phyloP scores from a whole-genome alignment of 257 asterid genomes.

The Przewalskia tangutica region DNA sequence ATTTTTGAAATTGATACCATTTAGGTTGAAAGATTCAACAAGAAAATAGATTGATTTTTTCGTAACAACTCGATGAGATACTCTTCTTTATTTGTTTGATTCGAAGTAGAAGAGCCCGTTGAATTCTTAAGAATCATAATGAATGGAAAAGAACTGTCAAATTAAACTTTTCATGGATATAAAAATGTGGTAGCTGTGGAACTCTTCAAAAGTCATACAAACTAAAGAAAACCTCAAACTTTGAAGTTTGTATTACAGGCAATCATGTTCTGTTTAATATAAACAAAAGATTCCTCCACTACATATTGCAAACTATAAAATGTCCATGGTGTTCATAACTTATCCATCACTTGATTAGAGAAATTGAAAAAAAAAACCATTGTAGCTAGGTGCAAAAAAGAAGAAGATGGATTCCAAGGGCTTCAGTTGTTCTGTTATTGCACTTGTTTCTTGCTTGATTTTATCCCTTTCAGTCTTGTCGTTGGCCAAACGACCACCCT shows the following conservation, averaged over 20 bases:
- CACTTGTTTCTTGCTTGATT: conserved; percentile 12
- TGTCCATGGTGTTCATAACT: not conserved
- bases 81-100: not conserved
- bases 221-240: not conserved
- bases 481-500: conserved; percentile 7
- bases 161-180: not conserved
- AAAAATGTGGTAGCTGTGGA: not conserved
- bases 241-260: not conserved
- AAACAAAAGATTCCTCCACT: not conserved
- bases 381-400: not conserved
- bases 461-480: conserved; percentile 4
- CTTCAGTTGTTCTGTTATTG: conserved; percentile 3
- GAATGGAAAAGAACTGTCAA: not conserved
- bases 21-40: not conserved
- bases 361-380: not conserved
- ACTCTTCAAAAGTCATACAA: not conserved
- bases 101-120: not conserved
- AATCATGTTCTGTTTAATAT: not conserved
- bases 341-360: not conserved
- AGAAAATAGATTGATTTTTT: not conserved
- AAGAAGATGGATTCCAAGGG: conserved; percentile 11
- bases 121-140: not conserved
- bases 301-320: not conserved
- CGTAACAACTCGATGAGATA: not conserved
- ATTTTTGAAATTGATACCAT: no score